These are phyloP conservation scores for Suillus clintonianus DNA, from an alignment of 768 basidiomycete species.

Conservation along the genomic window DNA sequence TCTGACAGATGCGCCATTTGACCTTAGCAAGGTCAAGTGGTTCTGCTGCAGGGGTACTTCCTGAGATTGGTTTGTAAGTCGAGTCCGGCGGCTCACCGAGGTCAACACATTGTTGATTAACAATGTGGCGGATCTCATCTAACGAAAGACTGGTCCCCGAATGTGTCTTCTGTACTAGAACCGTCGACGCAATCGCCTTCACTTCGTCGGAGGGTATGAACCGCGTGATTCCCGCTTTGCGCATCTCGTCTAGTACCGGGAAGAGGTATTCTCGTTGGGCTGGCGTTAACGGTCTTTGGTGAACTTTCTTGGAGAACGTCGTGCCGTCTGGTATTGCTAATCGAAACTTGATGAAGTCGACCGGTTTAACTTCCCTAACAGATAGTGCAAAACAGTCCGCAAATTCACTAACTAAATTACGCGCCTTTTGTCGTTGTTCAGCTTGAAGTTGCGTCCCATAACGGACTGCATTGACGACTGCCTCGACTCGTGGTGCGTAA, in stretches of 20 bases:
- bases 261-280: slow-evolving; percentile 34
- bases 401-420: slow-evolving; percentile 25
- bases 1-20: slow-evolving; percentile 20
- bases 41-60: not conserved
- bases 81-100: not conserved
- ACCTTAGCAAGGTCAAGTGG: not conserved
- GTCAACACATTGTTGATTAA: slow-evolving; percentile 12
- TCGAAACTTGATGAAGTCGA: slow-evolving; percentile 32
- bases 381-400: slow-evolving; percentile 44
- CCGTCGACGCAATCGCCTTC: slow-evolving; percentile 9
- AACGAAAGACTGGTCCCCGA: slow-evolving; percentile 5
- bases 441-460: slow-evolving; percentile 26
- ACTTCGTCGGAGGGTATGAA: slow-evolving; percentile 11
- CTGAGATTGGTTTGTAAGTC: too few species aligned
- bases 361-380: slow-evolving; percentile 36
- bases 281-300: slow-evolving; percentile 32
- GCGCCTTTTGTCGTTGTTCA: slow-evolving; percentile 24
- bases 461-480: slow-evolving; percentile 15
- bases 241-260: slow-evolving; percentile 35
- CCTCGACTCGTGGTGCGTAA: slow-evolving; percentile 16
- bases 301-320: slow-evolving; percentile 32
- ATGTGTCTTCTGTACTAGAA: slow-evolving; percentile 16
- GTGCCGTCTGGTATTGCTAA: slow-evolving; percentile 32
- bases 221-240: slow-evolving; percentile 28
- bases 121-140: slow-evolving; percentile 6